Conservation (phyloP, 2,329 filamentous ascomycete genomes). For the Madurella mycetomatis region DNA sequence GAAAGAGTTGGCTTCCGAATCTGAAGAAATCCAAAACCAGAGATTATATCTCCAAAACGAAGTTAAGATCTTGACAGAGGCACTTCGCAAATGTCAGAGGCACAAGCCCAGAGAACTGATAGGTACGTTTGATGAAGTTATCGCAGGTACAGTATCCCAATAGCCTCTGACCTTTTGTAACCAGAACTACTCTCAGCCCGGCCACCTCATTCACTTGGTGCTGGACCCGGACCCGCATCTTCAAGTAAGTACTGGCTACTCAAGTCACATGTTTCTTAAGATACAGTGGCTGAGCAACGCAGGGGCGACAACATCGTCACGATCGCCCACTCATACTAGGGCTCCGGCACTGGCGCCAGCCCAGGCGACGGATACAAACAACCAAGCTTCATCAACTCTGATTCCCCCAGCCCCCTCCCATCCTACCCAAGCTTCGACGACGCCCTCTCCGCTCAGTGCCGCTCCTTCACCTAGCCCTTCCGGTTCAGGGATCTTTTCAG, state of each 20-base stretch:
- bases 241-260: background rate
- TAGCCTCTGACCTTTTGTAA: background rate
- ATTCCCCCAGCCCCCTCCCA: too few species aligned
- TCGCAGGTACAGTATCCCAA: background rate
- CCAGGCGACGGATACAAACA: background rate
- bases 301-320: background rate
- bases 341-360: background rate
- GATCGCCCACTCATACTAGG: background rate
- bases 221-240: background rate
- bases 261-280: background rate
- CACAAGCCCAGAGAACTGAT: conserved; percentile 10
- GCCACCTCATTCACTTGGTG: background rate
- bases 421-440: too few species aligned
- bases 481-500: background rate
- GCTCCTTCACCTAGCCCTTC: background rate
- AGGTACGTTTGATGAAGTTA: background rate
- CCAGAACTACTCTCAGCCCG: background rate
- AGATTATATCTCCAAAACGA: conserved; percentile 15
- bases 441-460: too few species aligned
- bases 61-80: conserved; percentile 19
- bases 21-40: conserved; percentile 23
- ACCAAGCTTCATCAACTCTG: too few species aligned
- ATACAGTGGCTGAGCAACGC: background rate
- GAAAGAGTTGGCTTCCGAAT: conserved; percentile 31
- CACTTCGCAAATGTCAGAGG: conserved; percentile 20